These are phyloP conservation scores for Penicillium glabrum DNA, from an alignment of 2,329 filamentous ascomycete genomes.

Conservation along the genomic window DNA sequence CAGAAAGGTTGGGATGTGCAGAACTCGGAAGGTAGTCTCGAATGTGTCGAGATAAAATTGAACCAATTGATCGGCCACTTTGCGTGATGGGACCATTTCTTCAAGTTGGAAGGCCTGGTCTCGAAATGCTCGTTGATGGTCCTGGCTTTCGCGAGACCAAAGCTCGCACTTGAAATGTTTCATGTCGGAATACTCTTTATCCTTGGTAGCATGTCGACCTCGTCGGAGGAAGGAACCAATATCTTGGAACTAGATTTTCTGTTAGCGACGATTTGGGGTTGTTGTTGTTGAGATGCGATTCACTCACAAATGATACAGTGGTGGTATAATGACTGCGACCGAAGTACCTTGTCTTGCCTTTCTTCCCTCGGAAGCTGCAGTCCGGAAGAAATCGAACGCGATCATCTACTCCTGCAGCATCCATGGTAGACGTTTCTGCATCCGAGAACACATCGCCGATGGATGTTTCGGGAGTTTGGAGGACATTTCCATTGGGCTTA, in stretches of 20 bases:
- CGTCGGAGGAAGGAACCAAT: slow-evolving; percentile 26
- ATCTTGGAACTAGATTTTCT: slow-evolving; percentile 28
- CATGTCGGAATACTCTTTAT: slow-evolving; percentile 27
- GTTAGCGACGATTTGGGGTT: neutral
- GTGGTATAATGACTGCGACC: slow-evolving; percentile 33
- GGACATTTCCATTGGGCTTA: slow-evolving; percentile 15
- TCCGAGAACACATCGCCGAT: slow-evolving; percentile 17
- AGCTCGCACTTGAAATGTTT: slow-evolving; percentile 31
- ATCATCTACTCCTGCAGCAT: slow-evolving; percentile 25
- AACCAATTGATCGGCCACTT: slow-evolving; percentile 53
- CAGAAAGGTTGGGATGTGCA: slow-evolving; percentile 59
- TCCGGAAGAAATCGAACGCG: slow-evolving; percentile 29
- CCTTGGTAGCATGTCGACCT: slow-evolving; percentile 14
- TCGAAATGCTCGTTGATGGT: slow-evolving; percentile 30
- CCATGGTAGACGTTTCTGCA: slow-evolving; percentile 5
- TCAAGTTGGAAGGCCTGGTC: slow-evolving; percentile 31
- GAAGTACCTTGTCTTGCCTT: slow-evolving; percentile 29
- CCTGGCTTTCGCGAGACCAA: slow-evolving; percentile 27
- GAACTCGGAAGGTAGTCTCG: slow-evolving; percentile 57
- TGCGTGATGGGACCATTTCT: slow-evolving; percentile 45
- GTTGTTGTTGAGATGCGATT: neutral
- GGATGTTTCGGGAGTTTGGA: slow-evolving; percentile 28
- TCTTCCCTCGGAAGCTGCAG: slow-evolving; percentile 32
- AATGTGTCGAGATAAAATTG: slow-evolving; percentile 56
- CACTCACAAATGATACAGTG: slow-evolving; percentile 33